Base-by-base conservation (phyloP, 345 rosid genomes). In the Salix caprea region DNA sequence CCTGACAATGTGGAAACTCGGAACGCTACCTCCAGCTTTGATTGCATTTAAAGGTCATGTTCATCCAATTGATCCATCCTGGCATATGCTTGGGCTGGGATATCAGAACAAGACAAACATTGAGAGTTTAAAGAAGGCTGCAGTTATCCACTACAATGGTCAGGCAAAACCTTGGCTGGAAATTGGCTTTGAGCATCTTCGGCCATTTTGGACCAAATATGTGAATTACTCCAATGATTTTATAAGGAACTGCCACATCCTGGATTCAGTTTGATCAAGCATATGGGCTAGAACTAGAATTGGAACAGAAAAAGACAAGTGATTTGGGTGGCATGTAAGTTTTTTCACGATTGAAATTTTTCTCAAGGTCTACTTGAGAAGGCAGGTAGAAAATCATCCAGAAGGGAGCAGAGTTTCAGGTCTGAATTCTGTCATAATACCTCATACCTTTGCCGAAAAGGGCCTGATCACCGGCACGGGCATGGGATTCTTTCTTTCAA, bases 21-120 rank as follows among this genome's bases (percentile, higher is more conserved):
- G 99, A 79, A 95, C 99, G 24, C 87, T 95, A 56, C 99, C 99
- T 11, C 99, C 99, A n/a, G 97, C 99, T 75, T 82, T 95, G 83
- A 91, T 95, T 64, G 99, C 99, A 76, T 95, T 95, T 80, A 90
- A 86, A 84, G 97, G 94, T 65, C 94, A 91, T 50, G 85, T 95
- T 73, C 97, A 86, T 70, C 89, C 94, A 40, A 89, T 95, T 40
- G 91, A 95, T 67, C 91, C 94, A 42, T 85, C 88, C n/a, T 95
- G 99, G 99, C 99, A 95, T 82, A 88, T 93, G 98, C 98, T 95
- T 52, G 99, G 99, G 64, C 84, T 95, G 87, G 99, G 99, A 8
- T 95, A 95, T 79, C 99, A 95, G 88, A 89, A 80, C 68, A 89
- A 89, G 73, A 95, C 96, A 80, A 80, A 82, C 61, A 74, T 86